Evolutionary conservation across 164 flowering plant genomes (phyloP).

Genomic region (Kalanchoe fedtschenkoi): DNA sequence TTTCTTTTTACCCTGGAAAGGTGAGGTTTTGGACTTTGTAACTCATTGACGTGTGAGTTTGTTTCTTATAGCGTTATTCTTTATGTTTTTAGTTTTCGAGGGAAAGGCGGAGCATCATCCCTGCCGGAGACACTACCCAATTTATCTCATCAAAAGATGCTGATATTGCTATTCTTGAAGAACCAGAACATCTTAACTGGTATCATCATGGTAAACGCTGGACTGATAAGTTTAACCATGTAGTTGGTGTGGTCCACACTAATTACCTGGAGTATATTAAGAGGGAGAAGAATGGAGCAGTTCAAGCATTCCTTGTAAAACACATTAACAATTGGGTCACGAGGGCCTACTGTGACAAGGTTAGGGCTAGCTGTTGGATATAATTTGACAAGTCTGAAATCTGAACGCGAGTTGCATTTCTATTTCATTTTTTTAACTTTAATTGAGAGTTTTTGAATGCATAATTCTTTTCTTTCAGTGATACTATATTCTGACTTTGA

Average conservation of each 20-base stretch:
- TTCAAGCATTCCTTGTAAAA: conserved; percentile 73
- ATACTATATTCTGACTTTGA: neutral
- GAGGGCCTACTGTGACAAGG: conserved; percentile 75
- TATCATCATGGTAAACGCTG: conserved; percentile 79
- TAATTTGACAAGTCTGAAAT: neutral
- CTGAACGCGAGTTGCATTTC: neutral
- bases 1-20: conserved; percentile 97
- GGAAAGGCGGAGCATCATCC: conserved; percentile 65
- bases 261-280: conserved; percentile 75
- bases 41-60: neutral
- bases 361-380: conserved; percentile 9
- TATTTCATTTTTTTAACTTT: neutral
- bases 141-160: conserved; percentile 73
- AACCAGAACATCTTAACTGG: conserved; percentile 81
- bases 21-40: conserved; percentile 22
- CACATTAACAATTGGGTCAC: conserved; percentile 73
- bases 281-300: conserved; percentile 71
- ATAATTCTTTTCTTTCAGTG: neutral
- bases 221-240: conserved; percentile 82
- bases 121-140: conserved; percentile 75
- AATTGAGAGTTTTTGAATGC: neutral
- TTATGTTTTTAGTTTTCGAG: conserved; percentile 46
- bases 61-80: conserved; percentile 7
- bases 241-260: conserved; percentile 74
- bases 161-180: conserved; percentile 81